phyloP scores from a whole-genome alignment of 2,329 filamentous ascomycete genomes.

The Diaporthe caulivora region DNA sequence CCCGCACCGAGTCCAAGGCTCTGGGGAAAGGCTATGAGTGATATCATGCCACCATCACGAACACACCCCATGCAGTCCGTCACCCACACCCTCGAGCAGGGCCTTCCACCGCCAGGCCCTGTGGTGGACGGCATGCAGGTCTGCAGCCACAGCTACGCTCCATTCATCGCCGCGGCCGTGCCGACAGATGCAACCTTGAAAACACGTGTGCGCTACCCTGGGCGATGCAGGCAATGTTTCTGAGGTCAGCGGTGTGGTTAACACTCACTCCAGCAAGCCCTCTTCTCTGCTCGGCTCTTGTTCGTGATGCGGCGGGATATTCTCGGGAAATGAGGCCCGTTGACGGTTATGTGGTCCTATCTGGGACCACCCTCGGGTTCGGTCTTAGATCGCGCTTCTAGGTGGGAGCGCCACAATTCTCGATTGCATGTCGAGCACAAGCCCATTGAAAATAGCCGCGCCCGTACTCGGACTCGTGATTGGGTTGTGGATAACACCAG shows the following conservation, averaged over 20 bases:
- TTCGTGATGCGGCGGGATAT: not conserved
- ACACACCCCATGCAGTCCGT: not conserved
- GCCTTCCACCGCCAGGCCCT: slow-evolving; percentile 26
- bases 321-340: not conserved
- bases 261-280: slow-evolving; percentile 14
- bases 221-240: slow-evolving; percentile 23
- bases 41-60: slow-evolving; percentile 19
- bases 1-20: slow-evolving; percentile 23
- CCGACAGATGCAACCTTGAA: slow-evolving; percentile 28
- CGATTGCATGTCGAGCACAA: slow-evolving; percentile 1
- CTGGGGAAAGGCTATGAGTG: not conserved
- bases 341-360: not conserved
- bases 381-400: slow-evolving; percentile 3
- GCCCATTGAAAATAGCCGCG: slow-evolving; percentile 12
- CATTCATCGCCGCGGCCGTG: slow-evolving; percentile 24
- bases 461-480: not conserved
- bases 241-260: slow-evolving; percentile 39
- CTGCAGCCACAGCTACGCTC: slow-evolving; percentile 8
- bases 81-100: slow-evolving; percentile 15
- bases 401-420: not conserved
- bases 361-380: not conserved
- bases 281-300: not conserved
- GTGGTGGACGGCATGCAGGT: slow-evolving; percentile 1
- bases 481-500: not conserved
- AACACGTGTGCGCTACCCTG: slow-evolving; percentile 33